Evolutionary conservation across 2,329 filamentous ascomycete species (phyloP).

Genomic region (Mollisia scopiformis): DNA sequence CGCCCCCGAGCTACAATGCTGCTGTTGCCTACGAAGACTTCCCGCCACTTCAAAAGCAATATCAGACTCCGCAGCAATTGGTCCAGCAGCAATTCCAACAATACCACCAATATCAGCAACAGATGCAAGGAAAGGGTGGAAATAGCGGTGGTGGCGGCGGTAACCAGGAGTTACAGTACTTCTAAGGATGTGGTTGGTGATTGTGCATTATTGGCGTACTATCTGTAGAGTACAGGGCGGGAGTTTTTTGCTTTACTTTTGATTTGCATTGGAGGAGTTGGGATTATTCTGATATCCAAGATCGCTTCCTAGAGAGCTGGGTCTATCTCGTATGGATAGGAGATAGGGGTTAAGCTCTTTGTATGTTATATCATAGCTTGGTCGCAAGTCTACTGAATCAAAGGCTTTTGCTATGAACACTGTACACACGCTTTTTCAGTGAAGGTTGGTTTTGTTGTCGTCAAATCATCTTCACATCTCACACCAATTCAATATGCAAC

Average conservation of each 20-base stretch:
- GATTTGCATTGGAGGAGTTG: neutral
- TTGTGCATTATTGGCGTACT: neutral
- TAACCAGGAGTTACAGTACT: constrained; percentile 36
- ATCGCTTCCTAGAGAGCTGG: neutral
- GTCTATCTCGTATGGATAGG: neutral
- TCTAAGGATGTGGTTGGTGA: constrained; percentile 7
- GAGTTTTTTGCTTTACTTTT: neutral
- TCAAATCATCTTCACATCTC: too few species aligned
- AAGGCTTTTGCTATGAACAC: neutral
- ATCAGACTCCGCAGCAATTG: constrained; percentile 37
- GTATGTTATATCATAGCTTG: neutral
- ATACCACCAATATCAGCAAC: constrained; percentile 35
- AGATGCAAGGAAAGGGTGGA: constrained; percentile 26
- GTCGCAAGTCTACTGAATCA: neutral
- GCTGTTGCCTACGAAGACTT: constrained; percentile 40
- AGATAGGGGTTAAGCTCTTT: neutral
- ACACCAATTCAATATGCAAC: too few species aligned
- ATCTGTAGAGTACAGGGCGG: neutral
- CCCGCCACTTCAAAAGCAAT: constrained; percentile 37
- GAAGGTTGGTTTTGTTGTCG: too few species aligned
- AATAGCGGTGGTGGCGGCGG: constrained; percentile 21
- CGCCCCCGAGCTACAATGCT: constrained; percentile 34
- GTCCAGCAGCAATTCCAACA: constrained; percentile 37
- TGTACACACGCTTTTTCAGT: too few species aligned
- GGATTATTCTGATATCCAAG: neutral